phyloP scores from a whole-genome alignment of 2,329 filamentous ascomycete genomes.

The Proliferodiscus dingleyae region DNA sequence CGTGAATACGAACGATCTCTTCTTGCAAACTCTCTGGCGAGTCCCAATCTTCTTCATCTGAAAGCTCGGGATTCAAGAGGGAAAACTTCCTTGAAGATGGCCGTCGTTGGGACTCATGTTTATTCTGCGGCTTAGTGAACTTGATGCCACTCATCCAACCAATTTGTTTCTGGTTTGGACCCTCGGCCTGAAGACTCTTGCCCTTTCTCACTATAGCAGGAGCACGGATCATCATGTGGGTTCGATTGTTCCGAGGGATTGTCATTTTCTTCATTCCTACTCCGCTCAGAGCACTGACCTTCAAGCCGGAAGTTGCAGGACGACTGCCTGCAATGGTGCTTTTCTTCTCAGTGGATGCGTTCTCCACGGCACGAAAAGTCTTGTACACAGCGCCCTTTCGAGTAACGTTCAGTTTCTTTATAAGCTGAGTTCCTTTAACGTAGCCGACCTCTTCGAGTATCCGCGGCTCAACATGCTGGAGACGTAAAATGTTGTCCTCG shows the following conservation, averaged over 20 bases:
- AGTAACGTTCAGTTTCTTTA: slow-evolving; percentile 65
- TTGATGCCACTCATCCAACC: slow-evolving; percentile 67
- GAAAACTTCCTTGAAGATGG: slow-evolving; percentile 27
- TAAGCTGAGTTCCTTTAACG: slow-evolving; percentile 60
- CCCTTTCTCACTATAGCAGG: slow-evolving; percentile 31
- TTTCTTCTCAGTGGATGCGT: slow-evolving; percentile 52
- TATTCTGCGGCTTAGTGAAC: slow-evolving; percentile 41
- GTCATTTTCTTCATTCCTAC: slow-evolving; percentile 38
- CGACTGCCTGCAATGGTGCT: slow-evolving; percentile 54
- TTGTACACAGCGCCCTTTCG: slow-evolving; percentile 81
- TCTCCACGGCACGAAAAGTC: slow-evolving; percentile 72
- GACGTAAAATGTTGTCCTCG: slow-evolving; percentile 73
- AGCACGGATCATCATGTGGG: slow-evolving; percentile 23
- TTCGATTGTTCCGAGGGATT: slow-evolving; percentile 30
- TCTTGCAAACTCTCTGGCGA: slow-evolving; percentile 57
- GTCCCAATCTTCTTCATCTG: slow-evolving; percentile 46
- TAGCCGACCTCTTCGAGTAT: slow-evolving; percentile 67
- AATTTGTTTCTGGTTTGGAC: slow-evolving; percentile 50
- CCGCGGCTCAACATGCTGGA: slow-evolving; percentile 67
- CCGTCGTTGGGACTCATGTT: slow-evolving; percentile 15
- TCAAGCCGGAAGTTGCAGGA: slow-evolving; percentile 39
- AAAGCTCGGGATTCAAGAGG: slow-evolving; percentile 29
- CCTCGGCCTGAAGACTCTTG: slow-evolving; percentile 27
- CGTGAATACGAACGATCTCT: slow-evolving; percentile 58
- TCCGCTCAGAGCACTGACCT: slow-evolving; percentile 28